Evolutionary conservation across 2,329 filamentous ascomycete genomes (phyloP).

Genomic region (Alternaria longipes): DNA sequence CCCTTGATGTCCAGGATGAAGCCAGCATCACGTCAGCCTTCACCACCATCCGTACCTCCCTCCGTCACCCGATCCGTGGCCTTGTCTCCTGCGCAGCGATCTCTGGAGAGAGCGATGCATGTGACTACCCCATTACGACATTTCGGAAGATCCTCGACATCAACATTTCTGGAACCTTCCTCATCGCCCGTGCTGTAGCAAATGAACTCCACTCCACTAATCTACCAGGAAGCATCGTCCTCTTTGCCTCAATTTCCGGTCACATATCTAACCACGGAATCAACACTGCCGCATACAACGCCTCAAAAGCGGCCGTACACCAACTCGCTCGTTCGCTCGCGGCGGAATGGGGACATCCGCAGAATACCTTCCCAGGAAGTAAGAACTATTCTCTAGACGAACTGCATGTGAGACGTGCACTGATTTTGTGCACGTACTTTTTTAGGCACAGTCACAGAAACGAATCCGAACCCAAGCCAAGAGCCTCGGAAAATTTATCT

Average conservation of each 20-base stretch:
- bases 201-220: constrained; percentile 42
- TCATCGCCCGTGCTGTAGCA: constrained; percentile 45
- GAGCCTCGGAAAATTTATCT: constrained; percentile 39
- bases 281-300: constrained; percentile 60
- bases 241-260: constrained; percentile 52
- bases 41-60: constrained; percentile 10
- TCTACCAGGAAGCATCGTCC: constrained; percentile 48
- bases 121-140: constrained; percentile 43
- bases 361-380: constrained; percentile 53
- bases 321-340: constrained; percentile 62
- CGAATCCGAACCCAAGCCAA: constrained; percentile 26
- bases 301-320: constrained; percentile 64
- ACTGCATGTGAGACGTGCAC: too few relatives aligned
- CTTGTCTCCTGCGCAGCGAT: constrained; percentile 43
- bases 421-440: too few relatives aligned
- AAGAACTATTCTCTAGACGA: too few relatives aligned
- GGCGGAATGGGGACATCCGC: constrained; percentile 56
- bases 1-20: constrained; percentile 36
- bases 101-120: constrained; percentile 42
- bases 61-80: constrained; percentile 35
- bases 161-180: constrained; percentile 52
- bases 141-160: constrained; percentile 51
- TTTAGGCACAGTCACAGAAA: constrained; percentile 20
- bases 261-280: constrained; percentile 50
- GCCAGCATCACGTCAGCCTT: constrained; percentile 23